Conservation (phyloP, 2,329 filamentous ascomycete genomes). For the Cercospora zeina region DNA sequence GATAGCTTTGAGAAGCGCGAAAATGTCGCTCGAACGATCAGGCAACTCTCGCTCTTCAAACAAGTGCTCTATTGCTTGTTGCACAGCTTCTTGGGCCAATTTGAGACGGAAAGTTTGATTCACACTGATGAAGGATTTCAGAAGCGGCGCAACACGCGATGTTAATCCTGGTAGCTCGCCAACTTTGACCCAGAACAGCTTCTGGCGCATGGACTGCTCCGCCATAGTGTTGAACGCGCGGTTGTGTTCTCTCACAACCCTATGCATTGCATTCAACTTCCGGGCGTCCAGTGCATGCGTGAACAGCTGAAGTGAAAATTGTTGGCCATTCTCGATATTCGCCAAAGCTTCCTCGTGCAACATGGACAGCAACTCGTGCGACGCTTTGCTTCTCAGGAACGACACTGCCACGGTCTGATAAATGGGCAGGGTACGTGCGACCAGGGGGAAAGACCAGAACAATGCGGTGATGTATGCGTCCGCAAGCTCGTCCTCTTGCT, state of each 20-base stretch:
- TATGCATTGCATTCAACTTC: not conserved
- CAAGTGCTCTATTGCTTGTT: conserved; percentile 7
- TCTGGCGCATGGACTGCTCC: not conserved
- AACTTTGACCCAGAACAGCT: conserved; percentile 19
- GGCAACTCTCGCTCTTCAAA: not conserved
- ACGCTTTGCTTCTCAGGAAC: conserved; percentile 24
- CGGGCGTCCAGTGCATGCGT: not conserved
- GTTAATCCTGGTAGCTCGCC: conserved; percentile 9
- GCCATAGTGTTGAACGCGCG: not conserved
- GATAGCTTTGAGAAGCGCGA: conserved; percentile 7
- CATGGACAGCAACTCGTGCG: conserved; percentile 21
- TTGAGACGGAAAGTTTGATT: not conserved
- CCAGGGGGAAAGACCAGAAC: conserved; percentile 32
- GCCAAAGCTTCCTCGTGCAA: conserved; percentile 36
- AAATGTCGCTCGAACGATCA: not conserved
- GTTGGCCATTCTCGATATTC: conserved; percentile 26
- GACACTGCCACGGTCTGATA: conserved; percentile 30
- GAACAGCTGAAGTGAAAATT: conserved; percentile 17
- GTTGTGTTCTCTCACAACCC: conserved; percentile 5
- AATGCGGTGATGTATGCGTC: conserved; percentile 31
- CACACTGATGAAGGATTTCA: too few relatives aligned
- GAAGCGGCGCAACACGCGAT: not conserved
- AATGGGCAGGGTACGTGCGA: conserved; percentile 25
- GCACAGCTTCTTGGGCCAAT: conserved; percentile 8
- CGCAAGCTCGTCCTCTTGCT: conserved; percentile 23